Percentiles rank a stretch among this genome's conserved stretches.
Conservation (phyloP, 1,284 basidiomycete species). For the Ustilago bromivora region DNA sequence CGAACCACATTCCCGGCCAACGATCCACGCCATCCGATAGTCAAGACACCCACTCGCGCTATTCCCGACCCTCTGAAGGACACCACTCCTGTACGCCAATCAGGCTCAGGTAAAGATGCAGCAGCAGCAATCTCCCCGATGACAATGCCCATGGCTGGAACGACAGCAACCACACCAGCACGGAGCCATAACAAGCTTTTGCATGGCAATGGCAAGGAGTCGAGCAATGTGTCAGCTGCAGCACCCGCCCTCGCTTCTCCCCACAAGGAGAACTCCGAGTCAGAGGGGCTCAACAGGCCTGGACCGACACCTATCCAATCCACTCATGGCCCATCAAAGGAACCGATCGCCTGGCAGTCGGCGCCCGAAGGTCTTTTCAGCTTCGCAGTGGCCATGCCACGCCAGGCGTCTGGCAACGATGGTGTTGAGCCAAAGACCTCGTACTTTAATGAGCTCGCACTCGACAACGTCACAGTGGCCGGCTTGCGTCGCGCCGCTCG, state of each 20-base stretch:
- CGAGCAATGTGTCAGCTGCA: background rate
- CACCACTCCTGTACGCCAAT: constrained; percentile 15
- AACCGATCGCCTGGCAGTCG: constrained; percentile 50
- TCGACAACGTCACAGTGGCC: constrained; percentile 50
- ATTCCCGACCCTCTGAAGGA: constrained; percentile 33
- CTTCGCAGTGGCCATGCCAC: constrained; percentile 40
- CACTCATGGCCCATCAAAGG: constrained; percentile 13
- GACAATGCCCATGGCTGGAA: constrained; percentile 6
- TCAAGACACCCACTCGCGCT: constrained; percentile 28
- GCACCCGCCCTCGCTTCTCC: background rate
- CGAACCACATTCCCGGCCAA: constrained; percentile 20
- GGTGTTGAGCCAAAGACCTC: constrained; percentile 14
- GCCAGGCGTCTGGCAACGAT: constrained; percentile 28
- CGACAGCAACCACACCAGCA: constrained; percentile 4
- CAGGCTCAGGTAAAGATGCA: background rate
- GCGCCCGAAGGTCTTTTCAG: constrained; percentile 44
- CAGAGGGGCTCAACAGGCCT: constrained; percentile 29
- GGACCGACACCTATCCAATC: constrained; percentile 56
- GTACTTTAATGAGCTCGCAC: constrained; percentile 18
- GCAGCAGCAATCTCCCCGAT: constrained; percentile 17
- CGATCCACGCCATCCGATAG: constrained; percentile 23
- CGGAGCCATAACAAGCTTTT: constrained; percentile 26
- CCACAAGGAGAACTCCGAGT: background rate
- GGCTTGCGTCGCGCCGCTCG: constrained; percentile 57
- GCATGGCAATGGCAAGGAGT: background rate